A percentile compares a stretch with the other conserved stretches of the same genome.
Evolutionary conservation across 345 rosid genomes (phyloP).

Genomic region (Carallia brachiata): DNA sequence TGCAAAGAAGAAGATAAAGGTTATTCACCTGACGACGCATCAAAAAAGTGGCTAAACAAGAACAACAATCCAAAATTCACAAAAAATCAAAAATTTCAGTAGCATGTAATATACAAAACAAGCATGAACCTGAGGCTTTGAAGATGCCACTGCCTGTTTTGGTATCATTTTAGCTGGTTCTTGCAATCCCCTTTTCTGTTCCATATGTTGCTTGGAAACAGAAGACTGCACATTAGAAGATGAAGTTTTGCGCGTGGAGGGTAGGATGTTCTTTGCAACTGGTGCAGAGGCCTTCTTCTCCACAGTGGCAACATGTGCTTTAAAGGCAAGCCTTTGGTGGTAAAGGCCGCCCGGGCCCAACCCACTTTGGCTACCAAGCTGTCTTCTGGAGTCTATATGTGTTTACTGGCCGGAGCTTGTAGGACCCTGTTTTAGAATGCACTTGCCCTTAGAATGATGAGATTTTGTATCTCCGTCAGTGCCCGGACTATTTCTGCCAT

Average conservation of each 20-base stretch:
- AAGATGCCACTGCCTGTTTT: slow-evolving; percentile 39
- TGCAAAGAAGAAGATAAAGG: neutral
- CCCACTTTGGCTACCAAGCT: slow-evolving; percentile 26
- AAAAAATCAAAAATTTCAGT: neutral
- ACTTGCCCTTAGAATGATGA: slow-evolving; percentile 30
- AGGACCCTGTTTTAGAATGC: slow-evolving; percentile 32
- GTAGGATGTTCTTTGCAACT: slow-evolving; percentile 28
- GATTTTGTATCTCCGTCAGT: slow-evolving; percentile 49
- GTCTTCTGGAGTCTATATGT: slow-evolving; percentile 48
- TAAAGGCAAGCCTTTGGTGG: slow-evolving; percentile 36
- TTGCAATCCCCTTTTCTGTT: slow-evolving; percentile 43
- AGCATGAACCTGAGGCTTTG: slow-evolving; percentile 48
- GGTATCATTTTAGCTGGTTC: slow-evolving; percentile 38
- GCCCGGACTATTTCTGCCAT: slow-evolving; percentile 40
- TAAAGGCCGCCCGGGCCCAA: slow-evolving; percentile 35
- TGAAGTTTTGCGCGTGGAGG: slow-evolving; percentile 31
- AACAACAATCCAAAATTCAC: neutral
- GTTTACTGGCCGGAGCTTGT: slow-evolving; percentile 36
- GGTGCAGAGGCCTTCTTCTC: slow-evolving; percentile 37
- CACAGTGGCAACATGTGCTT: slow-evolving; percentile 28
- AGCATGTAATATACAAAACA: neutral
- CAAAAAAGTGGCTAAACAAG: neutral
- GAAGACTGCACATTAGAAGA: slow-evolving; percentile 43
- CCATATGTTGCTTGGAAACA: slow-evolving; percentile 44
- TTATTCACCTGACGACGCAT: slow-evolving; percentile 26